A percentile compares a stretch with the other conserved stretches of the same genome.
Evolutionary conservation across 2,329 filamentous ascomycete species (phyloP).

Genomic region (Nemania bipapillata): DNA sequence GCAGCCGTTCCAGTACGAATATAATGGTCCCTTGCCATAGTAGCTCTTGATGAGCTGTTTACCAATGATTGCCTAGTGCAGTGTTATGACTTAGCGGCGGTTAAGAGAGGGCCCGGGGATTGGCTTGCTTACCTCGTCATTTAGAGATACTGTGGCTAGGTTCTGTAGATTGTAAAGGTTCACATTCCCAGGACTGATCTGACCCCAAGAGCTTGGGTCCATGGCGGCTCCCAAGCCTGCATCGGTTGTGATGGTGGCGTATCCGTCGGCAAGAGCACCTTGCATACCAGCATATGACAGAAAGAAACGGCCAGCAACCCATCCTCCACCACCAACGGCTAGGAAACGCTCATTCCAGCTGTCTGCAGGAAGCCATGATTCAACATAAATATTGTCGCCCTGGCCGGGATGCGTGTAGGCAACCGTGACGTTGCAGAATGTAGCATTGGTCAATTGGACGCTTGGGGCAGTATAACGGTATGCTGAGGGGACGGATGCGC

Average conservation of each 20-base stretch:
- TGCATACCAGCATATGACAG: conserved; percentile 38
- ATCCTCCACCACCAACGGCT: conserved; percentile 55
- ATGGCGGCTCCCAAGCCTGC: conserved; percentile 41
- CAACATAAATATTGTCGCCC: conserved; percentile 53
- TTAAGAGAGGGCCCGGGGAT: background rate
- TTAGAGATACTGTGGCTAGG: conserved; percentile 45
- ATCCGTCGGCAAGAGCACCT: conserved; percentile 43
- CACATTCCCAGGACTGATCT: conserved; percentile 43
- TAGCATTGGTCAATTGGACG: conserved; percentile 23
- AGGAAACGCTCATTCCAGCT: conserved; percentile 55
- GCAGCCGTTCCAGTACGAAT: conserved; percentile 65
- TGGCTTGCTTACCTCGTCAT: conserved; percentile 42
- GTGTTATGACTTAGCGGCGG: conserved; percentile 2
- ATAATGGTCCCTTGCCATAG: conserved; percentile 53
- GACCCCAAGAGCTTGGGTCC: conserved; percentile 35
- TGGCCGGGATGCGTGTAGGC: conserved; percentile 57
- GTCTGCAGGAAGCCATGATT: conserved; percentile 53
- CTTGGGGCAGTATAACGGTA: conserved; percentile 30
- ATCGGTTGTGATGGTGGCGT: conserved; percentile 46
- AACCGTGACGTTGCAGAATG: conserved; percentile 58
- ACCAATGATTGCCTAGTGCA: conserved; percentile 52
- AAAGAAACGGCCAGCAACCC: conserved; percentile 44
- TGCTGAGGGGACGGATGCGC: conserved; percentile 19
- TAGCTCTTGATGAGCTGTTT: conserved; percentile 57
- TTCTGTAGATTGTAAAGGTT: conserved; percentile 47